Evolutionary conservation across 768 basidiomycete species (phyloP), one percentile per base, ranked within the genome.

Genomic region (Pleurotus platypus): DNA sequence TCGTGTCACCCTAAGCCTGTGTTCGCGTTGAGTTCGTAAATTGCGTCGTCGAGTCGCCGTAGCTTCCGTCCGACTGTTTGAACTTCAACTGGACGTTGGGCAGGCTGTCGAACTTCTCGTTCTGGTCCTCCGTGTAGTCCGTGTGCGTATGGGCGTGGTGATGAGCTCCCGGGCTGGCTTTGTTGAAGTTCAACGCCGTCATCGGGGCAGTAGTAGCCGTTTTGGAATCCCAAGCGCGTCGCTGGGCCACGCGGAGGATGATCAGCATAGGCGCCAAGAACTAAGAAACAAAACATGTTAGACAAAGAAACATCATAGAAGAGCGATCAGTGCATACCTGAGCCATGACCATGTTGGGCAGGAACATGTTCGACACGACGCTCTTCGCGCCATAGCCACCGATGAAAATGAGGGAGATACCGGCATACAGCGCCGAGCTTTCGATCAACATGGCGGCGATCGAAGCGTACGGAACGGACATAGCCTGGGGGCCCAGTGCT

Each of bases 401-500:
- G 12, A 78, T 60, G 62, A 74, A 74, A 6, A 69, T 55, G 39
- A 75, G 58, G 11, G 68, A 69, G 26, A 66, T 62, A 15, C 67
- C 35, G 4, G 70, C 67, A 64, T 72, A 76, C 4, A 74, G 68
- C 13, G 72, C 65, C 9, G 74, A 74, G 12, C 67, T 70, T 61
- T 76, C 75, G 49, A 78, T 59, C 46, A 76, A 57, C 61, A 75
- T 73, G 6, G 72, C 63, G 7, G 63, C 64, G 22, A 72, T 60
- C 26, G 69, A 70, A 12, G 69, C 69, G 61, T 75, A 77, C 38
- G 62, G 62, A 4, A 54, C 51, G 12, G 60, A 46, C 27, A 67
- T 66, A 35, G 65, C 61, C 22, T 66, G 64, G 8, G 58, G 38
- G 3, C 70, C 68, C 18, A 74, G 55, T 2, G 57, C 45, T 20